Evolutionary conservation across 768 basidiomycete species (phyloP).

Genomic region (Mycena indigotica): DNA sequence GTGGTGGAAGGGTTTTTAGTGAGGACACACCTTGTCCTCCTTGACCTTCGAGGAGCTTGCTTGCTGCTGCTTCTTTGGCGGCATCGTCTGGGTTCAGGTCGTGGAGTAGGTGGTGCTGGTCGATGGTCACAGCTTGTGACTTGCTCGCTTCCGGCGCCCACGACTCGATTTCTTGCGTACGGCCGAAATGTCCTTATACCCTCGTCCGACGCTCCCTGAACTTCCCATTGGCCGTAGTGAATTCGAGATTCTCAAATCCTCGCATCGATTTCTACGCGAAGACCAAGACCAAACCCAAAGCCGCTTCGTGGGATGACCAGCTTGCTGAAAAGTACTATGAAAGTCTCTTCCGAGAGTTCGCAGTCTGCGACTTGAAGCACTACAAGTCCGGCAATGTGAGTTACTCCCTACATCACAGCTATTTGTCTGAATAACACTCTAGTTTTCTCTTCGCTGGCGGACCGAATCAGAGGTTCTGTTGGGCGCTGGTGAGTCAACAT

Average conservation of each 20-base stretch:
- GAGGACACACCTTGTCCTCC: conserved; percentile 85
- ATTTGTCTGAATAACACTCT: no score
- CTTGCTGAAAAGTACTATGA: conserved; percentile 88
- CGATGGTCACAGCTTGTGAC: background rate
- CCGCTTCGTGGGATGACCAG: conserved; percentile 75
- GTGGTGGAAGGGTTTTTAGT: no score
- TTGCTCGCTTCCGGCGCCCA: background rate
- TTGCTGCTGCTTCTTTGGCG: conserved; percentile 74
- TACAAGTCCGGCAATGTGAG: conserved; percentile 89
- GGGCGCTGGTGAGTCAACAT: conserved; percentile 84
- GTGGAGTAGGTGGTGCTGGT: background rate
- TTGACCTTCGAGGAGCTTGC: conserved; percentile 68
- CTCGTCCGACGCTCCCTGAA: background rate
- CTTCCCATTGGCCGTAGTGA: conserved; percentile 41
- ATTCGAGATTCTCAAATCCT: conserved; percentile 75
- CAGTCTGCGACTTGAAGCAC: conserved; percentile 91
- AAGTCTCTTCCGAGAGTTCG: conserved; percentile 88
- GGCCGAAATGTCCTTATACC: background rate
- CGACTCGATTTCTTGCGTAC: background rate
- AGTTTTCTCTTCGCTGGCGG: conserved; percentile 93
- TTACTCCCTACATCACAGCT: conserved; percentile 9
- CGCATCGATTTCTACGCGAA: conserved; percentile 83
- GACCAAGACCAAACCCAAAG: conserved; percentile 43
- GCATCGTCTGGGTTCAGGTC: no score
- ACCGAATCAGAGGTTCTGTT: conserved; percentile 88